Base-by-base conservation (phyloP, 139 green algal genomes). In the Micractinium sp. region DNA sequence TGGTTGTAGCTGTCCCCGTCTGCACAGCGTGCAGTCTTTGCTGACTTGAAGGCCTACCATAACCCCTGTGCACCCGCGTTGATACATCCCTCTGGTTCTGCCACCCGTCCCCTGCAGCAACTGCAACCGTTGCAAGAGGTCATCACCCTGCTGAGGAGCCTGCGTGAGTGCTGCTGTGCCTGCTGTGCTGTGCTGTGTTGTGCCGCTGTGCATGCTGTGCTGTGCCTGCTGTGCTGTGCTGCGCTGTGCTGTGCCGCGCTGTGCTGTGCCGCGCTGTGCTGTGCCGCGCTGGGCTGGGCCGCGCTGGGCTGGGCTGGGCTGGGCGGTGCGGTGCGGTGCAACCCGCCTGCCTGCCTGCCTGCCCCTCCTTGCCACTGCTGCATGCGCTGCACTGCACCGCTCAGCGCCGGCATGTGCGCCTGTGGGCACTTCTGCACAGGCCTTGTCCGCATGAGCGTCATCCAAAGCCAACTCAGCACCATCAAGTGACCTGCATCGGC, bases 61-160 rank as follows among this genome's bases (percentile, higher is more conserved):
- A n/a, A n/a, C n/a, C n/a, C n/a, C n/a, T n/a, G n/a, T n/a, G n/a
- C n/a, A n/a, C n/a, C n/a, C n/a, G n/a, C n/a, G n/a, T n/a, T n/a
- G n/a, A n/a, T n/a, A n/a, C n/a, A n/a, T n/a, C n/a, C n/a, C n/a
- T n/a, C n/a, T n/a, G n/a, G n/a, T n/a, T n/a, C n/a, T 56, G 7
- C 47, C 47, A 16, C 47, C 47, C 47, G 47, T 9, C 63, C 23
- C 80, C 53, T 47, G 80, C 80, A 85, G 80, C 80, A 85, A 39
- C 53, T 85, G 80, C 80, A 85, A 39, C 29, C 71, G 53, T 22
- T 85, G 53, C 53, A 73, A 47, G 80, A 85, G 0, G 41, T 69
- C 3, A 31, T 35, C 7, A 18, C 41, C 47, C 80, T 85, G 47
- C 80, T 85, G 29, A 41, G 18, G 47, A 29, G n/a, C 13, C 80